Evolutionary conservation across 768 basidiomycete species (phyloP).

Genomic region (Boletus vermiculosoides): DNA sequence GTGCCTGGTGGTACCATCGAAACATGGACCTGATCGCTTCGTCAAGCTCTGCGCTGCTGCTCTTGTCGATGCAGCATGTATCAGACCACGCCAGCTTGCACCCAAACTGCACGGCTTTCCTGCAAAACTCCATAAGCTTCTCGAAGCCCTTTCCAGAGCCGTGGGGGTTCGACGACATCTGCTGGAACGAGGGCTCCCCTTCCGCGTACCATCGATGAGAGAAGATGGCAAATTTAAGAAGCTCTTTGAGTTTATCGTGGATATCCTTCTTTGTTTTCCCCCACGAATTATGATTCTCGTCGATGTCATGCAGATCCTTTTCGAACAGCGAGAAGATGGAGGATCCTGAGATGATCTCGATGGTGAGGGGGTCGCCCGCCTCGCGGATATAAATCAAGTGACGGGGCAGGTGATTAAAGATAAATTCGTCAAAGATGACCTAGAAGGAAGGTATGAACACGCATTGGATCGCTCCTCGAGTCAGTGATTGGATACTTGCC

Average conservation of each 20-base stretch:
- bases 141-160: conserved; percentile 8
- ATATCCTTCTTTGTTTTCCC: background rate
- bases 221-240: conserved; percentile 16
- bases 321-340: background rate
- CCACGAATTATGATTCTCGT: background rate
- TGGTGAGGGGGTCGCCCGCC: background rate
- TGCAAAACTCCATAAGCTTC: conserved; percentile 14
- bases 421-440: background rate
- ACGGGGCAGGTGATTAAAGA: background rate
- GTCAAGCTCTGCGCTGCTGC: conserved; percentile 16
- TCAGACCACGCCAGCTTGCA: conserved; percentile 19
- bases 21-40: conserved; percentile 21
- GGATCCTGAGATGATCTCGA: background rate
- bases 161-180: background rate
- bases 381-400: background rate
- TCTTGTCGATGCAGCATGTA: conserved; percentile 17
- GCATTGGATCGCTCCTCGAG: background rate
- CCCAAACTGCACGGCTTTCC: conserved; percentile 1
- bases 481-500: background rate
- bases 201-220: conserved; percentile 16
- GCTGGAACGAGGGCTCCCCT: conserved; percentile 7
- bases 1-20: conserved; percentile 15
- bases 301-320: background rate
- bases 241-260: background rate
- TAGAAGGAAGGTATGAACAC: background rate